Conservation (phyloP, 306 rosid genomes). For the Herpetospermum pedunculosum region DNA sequence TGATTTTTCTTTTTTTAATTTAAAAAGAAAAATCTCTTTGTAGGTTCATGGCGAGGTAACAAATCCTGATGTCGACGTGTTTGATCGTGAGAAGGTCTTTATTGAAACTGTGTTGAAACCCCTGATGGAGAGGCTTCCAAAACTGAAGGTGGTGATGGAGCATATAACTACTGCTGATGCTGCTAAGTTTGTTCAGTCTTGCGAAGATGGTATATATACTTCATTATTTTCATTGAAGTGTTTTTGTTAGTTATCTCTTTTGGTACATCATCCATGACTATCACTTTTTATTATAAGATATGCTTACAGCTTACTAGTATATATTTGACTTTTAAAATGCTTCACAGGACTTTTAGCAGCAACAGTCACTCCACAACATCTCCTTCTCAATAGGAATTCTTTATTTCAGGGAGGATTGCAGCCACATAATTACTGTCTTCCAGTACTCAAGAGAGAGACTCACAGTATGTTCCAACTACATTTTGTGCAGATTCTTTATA, state of each 20-base stretch:
- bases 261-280: neutral
- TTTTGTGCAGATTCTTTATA: neutral
- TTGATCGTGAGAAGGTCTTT: conserved; percentile 82
- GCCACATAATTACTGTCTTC: conserved; percentile 88
- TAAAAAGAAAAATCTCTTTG: neutral
- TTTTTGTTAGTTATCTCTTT: neutral
- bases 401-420: conserved; percentile 89
- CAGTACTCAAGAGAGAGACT: conserved; percentile 69
- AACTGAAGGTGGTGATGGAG: conserved; percentile 82
- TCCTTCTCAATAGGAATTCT: conserved; percentile 69
- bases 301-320: neutral
- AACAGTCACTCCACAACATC: conserved; percentile 91
- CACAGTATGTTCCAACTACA: conserved; percentile 40
- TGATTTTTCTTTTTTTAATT: neutral
- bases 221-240: conserved; percentile 11
- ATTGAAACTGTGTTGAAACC: conserved; percentile 74
- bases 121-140: conserved; percentile 64
- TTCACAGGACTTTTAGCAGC: conserved; percentile 57
- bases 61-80: conserved; percentile 56
- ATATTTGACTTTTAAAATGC: neutral
- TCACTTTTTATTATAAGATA: neutral
- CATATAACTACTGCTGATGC: conserved; percentile 87
- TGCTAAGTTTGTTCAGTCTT: conserved; percentile 59
- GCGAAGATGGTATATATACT: conserved; percentile 38
- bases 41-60: conserved; percentile 96